These are phyloP conservation scores for Monilinia vaccinii-corymbosi DNA, from an alignment of 2,329 filamentous ascomycete species.

Conservation along the genomic window DNA sequence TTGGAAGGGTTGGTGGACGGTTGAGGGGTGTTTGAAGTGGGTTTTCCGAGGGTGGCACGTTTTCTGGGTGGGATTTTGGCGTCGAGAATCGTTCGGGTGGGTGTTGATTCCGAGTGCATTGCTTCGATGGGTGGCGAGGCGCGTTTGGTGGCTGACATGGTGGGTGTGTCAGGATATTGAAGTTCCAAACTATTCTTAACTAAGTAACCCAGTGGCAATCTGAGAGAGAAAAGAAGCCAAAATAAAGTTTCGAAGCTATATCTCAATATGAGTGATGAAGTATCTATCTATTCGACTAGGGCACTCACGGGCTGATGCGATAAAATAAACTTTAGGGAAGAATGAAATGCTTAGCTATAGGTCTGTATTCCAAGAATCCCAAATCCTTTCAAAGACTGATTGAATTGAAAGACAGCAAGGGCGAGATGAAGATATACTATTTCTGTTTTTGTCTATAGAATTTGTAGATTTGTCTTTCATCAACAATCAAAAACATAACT, in stretches of 20 bases:
- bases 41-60: not conserved
- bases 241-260: not conserved
- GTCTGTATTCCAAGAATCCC: not conserved
- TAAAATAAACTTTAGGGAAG: not conserved
- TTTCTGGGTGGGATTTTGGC: not conserved
- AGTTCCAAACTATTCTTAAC: not conserved
- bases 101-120: not conserved
- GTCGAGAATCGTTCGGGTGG: not conserved
- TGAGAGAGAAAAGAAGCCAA: not conserved
- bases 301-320: not conserved
- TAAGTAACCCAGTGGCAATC: not conserved
- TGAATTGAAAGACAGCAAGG: not conserved
- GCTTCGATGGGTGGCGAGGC: not conserved
- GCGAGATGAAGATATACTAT: not conserved
- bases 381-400: not conserved
- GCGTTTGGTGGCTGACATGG: slow-evolving; percentile 1
- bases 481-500: too few relatives aligned
- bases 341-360: not conserved
- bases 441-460: too few relatives aligned
- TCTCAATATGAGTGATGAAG: not conserved
- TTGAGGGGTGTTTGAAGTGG: not conserved
- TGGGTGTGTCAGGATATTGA: not conserved
- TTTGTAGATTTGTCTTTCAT: too few relatives aligned
- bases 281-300: not conserved
- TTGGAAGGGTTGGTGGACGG: not conserved